A percentile compares a stretch with the other conserved stretches of the same genome.
Conservation (phyloP, 2,329 filamentous ascomycete species). For the Pseudonectria foliicola region DNA sequence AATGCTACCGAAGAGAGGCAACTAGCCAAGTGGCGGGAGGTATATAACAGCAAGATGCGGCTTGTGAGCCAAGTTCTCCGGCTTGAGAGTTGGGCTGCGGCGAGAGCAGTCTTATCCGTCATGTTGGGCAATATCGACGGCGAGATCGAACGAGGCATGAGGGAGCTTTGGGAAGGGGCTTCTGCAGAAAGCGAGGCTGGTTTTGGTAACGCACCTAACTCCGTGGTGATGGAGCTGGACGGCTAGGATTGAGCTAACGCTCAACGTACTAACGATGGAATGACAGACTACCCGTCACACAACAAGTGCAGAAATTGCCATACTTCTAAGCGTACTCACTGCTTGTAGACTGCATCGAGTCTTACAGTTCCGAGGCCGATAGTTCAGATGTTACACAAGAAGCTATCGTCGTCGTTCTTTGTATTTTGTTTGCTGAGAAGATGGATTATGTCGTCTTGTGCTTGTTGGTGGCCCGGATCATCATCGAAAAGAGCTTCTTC, state of each 20-base stretch:
- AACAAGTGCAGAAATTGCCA: too few relatives aligned
- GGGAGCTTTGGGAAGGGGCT: slow-evolving; percentile 35
- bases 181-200: slow-evolving; percentile 13
- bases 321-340: too few relatives aligned
- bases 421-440: too few relatives aligned
- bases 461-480: too few relatives aligned
- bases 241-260: slow-evolving; percentile 14
- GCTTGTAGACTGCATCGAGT: too few relatives aligned
- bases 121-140: slow-evolving; percentile 35
- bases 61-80: slow-evolving; percentile 31
- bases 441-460: too few relatives aligned
- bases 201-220: slow-evolving; percentile 13
- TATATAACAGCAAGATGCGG: slow-evolving; percentile 35
- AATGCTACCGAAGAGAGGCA: slow-evolving; percentile 30
- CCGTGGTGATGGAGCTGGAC: slow-evolving; percentile 19
- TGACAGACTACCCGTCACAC: too few relatives aligned
- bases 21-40: slow-evolving; percentile 29
- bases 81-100: slow-evolving; percentile 32
- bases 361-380: too few relatives aligned
- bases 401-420: too few relatives aligned
- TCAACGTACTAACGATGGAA: too few relatives aligned
- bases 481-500: too few relatives aligned
- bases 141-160: slow-evolving; percentile 32
- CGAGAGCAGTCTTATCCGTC: slow-evolving; percentile 29
- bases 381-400: too few relatives aligned